A percentile compares a stretch with the other conserved stretches of the same genome.
These are phyloP conservation scores for Poronia punctata DNA, from an alignment of 495 filamentous ascomycete genomes.

Conservation along the genomic window DNA sequence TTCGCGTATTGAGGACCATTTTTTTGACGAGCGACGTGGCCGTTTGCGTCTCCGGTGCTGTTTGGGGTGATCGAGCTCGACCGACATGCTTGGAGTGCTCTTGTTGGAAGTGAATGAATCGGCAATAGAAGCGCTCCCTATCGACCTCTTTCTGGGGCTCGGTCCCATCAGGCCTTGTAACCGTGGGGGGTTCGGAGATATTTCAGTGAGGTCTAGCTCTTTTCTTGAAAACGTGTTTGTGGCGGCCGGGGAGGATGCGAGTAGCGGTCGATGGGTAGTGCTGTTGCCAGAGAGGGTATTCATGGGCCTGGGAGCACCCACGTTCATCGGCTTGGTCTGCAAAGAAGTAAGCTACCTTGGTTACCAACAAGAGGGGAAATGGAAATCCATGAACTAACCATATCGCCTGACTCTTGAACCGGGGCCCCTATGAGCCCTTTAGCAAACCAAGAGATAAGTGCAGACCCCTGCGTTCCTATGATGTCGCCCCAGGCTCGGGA, in stretches of 20 bases:
- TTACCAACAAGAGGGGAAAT: neutral
- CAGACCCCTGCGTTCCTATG: too few relatives aligned
- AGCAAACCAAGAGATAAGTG: too few relatives aligned
- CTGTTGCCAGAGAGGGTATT: slow-evolving; percentile 17
- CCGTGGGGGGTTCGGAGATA: neutral
- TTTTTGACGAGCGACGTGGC: too few relatives aligned
- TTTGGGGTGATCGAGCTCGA: too few relatives aligned
- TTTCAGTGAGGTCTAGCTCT: slow-evolving; percentile 1
- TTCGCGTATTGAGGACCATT: too few relatives aligned
- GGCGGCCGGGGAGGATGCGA: too few relatives aligned
- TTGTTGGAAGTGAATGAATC: slow-evolving; percentile 20
- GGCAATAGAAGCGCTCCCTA: slow-evolving; percentile 9
- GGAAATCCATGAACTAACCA: slow-evolving; percentile 2
- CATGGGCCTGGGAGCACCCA: slow-evolving; percentile 11
- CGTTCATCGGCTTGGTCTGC: slow-evolving; percentile 1
- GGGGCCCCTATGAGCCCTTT: neutral
- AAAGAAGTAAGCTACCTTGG: slow-evolving; percentile 1
- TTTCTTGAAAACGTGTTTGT: slow-evolving; percentile 3
- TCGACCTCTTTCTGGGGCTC: slow-evolving; percentile 13
- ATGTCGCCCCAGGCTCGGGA: neutral
- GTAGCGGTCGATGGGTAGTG: too few relatives aligned
- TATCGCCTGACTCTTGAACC: slow-evolving; percentile 1
- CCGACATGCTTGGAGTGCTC: too few relatives aligned
- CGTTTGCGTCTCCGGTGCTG: too few relatives aligned
- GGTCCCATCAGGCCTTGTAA: too few relatives aligned